Percentiles rank a stretch among this genome's conserved stretches.
These are phyloP conservation scores for Planoprotostelium fungivorum DNA, from an alignment of 78 protist species.

Conservation along the genomic window DNA sequence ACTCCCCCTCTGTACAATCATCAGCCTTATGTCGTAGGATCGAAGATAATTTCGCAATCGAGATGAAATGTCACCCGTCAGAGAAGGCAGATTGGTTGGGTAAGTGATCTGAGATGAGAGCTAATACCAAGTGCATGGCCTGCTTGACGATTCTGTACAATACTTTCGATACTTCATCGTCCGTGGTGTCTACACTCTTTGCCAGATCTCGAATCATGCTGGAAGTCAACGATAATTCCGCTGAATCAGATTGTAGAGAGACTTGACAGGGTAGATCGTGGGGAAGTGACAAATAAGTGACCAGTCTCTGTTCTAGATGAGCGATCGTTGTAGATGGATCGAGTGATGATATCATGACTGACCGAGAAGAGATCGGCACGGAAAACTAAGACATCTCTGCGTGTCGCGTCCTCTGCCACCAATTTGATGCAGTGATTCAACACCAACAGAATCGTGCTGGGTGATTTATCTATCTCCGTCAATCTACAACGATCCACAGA, in stretches of 20 bases:
- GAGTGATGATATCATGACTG: slow-evolving; percentile 2
- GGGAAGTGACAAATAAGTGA: slow-evolving; percentile 17
- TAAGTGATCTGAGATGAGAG: background rate
- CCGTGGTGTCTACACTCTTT: background rate
- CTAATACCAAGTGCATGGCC: background rate
- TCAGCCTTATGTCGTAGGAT: background rate
- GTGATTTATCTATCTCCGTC: background rate
- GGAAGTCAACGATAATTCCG: background rate
- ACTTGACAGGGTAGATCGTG: slow-evolving; percentile 17
- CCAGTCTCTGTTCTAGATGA: slow-evolving; percentile 8
- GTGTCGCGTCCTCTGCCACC: slow-evolving; percentile 12
- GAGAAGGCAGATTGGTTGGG: background rate
- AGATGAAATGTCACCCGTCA: background rate
- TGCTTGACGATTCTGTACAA: background rate
- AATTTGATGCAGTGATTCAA: slow-evolving; percentile 42
- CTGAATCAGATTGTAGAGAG: slow-evolving; percentile 8
- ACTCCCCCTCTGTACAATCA: background rate
- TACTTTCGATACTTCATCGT: background rate
- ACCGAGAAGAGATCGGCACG: slow-evolving; percentile 10
- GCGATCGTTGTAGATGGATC: background rate
- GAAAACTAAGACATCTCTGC: slow-evolving; percentile 7
- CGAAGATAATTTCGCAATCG: too few relatives aligned
- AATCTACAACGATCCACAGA: background rate
- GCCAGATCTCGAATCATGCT: background rate
- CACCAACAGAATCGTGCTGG: slow-evolving; percentile 45